Evolutionary conservation across 23 red algal genomes (phyloP).

Genomic region (Gracilaria gracilis): DNA sequence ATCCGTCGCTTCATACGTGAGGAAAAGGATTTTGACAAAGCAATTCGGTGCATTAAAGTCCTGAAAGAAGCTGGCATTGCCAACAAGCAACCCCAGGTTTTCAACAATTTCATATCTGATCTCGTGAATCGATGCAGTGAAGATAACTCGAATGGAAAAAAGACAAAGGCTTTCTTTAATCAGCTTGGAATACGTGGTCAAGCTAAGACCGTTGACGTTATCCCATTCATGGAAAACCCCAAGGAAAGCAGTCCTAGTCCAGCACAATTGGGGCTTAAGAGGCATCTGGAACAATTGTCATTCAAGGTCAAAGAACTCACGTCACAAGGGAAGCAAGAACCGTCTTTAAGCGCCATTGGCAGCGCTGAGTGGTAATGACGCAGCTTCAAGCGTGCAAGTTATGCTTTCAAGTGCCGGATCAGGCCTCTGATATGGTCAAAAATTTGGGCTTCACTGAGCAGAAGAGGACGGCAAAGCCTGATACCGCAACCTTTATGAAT

Average conservation of each 20-base stretch:
- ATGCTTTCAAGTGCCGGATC: too few species aligned
- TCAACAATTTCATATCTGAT: conserved; percentile 42
- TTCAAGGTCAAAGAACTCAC: conserved; percentile 19
- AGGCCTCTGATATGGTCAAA: too few species aligned
- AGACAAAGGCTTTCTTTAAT: conserved; percentile 36
- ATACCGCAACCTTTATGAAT: too few species aligned
- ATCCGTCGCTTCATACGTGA: conserved; percentile 49
- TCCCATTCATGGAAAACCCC: conserved; percentile 2
- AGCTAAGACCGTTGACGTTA: neutral
- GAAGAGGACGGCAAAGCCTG: too few species aligned
- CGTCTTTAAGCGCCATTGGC: neutral
- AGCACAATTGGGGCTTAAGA: neutral
- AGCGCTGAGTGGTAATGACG: neutral
- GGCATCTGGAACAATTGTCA: neutral
- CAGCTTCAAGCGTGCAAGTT: neutral
- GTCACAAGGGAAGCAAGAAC: neutral
- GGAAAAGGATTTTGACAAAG: conserved; percentile 40
- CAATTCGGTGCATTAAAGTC: conserved; percentile 49
- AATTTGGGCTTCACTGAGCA: too few species aligned
- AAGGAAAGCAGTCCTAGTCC: neutral
- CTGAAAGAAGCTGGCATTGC: conserved; percentile 27
- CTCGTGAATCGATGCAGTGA: conserved; percentile 27
- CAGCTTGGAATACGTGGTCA: neutral
- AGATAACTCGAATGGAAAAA: conserved; percentile 27
- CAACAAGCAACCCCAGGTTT: conserved; percentile 50